phyloP scores from a whole-genome alignment of 768 basidiomycete species.

The Kondoa malvinella region DNA sequence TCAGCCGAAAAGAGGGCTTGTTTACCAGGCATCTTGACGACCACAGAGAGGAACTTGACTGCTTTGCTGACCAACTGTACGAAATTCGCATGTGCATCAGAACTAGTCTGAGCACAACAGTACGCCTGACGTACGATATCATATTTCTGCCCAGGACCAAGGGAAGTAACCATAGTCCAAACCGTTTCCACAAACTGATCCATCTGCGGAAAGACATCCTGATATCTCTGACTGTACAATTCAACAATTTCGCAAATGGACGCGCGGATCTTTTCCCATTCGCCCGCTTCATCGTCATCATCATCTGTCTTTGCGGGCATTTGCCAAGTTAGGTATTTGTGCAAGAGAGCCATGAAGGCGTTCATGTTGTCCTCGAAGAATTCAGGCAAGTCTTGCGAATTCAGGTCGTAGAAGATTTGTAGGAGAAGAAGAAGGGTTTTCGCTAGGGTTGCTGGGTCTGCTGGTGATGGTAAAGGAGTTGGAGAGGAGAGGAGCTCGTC shows the following conservation, averaged over 20 bases:
- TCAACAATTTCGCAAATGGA: slow-evolving; percentile 78
- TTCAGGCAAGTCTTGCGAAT: slow-evolving; percentile 84
- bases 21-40: slow-evolving; percentile 75
- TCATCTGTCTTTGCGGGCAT: slow-evolving; percentile 47
- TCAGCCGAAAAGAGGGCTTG: slow-evolving; percentile 52
- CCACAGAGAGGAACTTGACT: slow-evolving; percentile 74
- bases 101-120: not conserved
- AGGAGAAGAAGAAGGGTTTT: slow-evolving; percentile 61
- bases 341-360: slow-evolving; percentile 71
- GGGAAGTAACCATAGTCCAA: slow-evolving; percentile 54
- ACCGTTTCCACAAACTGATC: slow-evolving; percentile 58
- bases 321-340: slow-evolving; percentile 50
- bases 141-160: slow-evolving; percentile 24
- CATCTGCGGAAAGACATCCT: slow-evolving; percentile 35
- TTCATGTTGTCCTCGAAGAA: slow-evolving; percentile 74
- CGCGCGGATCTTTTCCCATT: slow-evolving; percentile 80
- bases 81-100: not conserved
- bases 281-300: slow-evolving; percentile 45
- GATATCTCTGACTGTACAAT: slow-evolving; percentile 39
- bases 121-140: slow-evolving; percentile 19
- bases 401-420: slow-evolving; percentile 84
- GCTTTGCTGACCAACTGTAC: slow-evolving; percentile 64
- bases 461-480: slow-evolving; percentile 28
- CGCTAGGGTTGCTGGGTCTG: slow-evolving; percentile 38
- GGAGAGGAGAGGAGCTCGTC: slow-evolving; percentile 34